Conservation (phyloP, 345 rosid species). For the Arabidopsis thaliana region DNA sequence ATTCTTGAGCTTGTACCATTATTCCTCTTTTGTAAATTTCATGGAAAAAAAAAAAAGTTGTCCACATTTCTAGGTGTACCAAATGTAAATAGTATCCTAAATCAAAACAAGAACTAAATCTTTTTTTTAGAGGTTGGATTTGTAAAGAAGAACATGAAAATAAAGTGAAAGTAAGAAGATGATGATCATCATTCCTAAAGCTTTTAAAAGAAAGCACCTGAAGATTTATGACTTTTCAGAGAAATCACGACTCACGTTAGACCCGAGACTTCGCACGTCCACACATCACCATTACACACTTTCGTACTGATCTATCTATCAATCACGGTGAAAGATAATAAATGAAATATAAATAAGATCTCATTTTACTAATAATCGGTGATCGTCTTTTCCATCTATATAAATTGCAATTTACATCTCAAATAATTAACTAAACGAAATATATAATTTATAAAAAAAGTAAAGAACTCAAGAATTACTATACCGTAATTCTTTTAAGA, state of each 20-base stretch:
- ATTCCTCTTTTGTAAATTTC: neutral
- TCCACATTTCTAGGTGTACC: neutral
- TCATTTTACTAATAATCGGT: slow-evolving; percentile 10
- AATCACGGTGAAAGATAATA: neutral
- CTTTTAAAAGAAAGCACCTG: slow-evolving; percentile 45
- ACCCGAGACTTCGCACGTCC: slow-evolving; percentile 22
- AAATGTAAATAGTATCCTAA: neutral
- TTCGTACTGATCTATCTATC: slow-evolving; percentile 21
- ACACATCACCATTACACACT: slow-evolving; percentile 31
- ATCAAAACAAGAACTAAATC: neutral
- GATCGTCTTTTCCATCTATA: slow-evolving; percentile 26
- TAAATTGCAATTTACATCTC: slow-evolving; percentile 47
- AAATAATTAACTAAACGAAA: neutral
- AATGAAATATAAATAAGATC: slow-evolving; percentile 10
- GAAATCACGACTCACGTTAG: slow-evolving; percentile 34
- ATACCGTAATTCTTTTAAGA: neutral
- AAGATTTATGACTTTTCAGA: slow-evolving; percentile 37
- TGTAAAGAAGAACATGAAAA: slow-evolving; percentile 19
- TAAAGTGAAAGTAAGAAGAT: slow-evolving; percentile 23
- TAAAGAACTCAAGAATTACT: slow-evolving; percentile 8
- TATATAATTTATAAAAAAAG: neutral
- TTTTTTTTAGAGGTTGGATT: slow-evolving; percentile 10
- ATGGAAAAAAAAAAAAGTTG: neutral
- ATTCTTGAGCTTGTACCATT: slow-evolving; percentile 6
- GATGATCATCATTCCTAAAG: slow-evolving; percentile 26